Conservation (phyloP, 2,329 filamentous ascomycete species). For the Zasmidium citrigriseum region DNA sequence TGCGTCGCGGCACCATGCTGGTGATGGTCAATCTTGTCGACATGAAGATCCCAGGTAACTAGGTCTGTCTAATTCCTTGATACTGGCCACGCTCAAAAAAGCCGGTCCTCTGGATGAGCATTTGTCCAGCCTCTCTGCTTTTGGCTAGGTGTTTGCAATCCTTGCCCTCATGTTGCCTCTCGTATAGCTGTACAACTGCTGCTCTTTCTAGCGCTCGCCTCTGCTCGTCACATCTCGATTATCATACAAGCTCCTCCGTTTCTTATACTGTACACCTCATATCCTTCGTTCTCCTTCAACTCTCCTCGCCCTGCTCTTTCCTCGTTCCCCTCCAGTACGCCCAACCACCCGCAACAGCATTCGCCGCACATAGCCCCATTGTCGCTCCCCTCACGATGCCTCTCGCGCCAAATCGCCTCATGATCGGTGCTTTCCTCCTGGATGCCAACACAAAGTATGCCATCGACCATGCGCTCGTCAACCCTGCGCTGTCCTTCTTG, state of each 20-base stretch:
- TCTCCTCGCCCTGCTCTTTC: constrained; percentile 11
- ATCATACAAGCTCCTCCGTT: background rate
- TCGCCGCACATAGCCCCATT: constrained; percentile 52
- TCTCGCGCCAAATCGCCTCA: constrained; percentile 51
- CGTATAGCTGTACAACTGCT: too few species aligned
- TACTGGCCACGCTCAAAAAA: too few species aligned
- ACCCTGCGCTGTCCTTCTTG: constrained; percentile 63
- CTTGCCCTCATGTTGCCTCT: too few species aligned
- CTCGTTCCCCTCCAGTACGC: constrained; percentile 43
- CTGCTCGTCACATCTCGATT: too few species aligned
- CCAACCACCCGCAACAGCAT: constrained; percentile 53
- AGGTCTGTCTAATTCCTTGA: too few species aligned
- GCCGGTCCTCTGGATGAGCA: too few species aligned
- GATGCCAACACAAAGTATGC: constrained; percentile 65
- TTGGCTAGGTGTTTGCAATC: too few species aligned
- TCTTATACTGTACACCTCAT: background rate
- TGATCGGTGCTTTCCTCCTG: constrained; percentile 54
- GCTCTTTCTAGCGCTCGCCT: too few species aligned
- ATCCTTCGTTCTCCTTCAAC: background rate
- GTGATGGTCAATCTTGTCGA: too few species aligned
- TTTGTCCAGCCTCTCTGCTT: too few species aligned
- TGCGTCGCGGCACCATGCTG: too few species aligned
- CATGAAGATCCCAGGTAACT: too few species aligned
- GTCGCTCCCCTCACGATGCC: constrained; percentile 56
- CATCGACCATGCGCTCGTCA: constrained; percentile 66